Evolutionary conservation across 2,329 filamentous ascomycete species (phyloP), one percentile per base, ranked within the genome.

Genomic region (Aspergillus udagawae): DNA sequence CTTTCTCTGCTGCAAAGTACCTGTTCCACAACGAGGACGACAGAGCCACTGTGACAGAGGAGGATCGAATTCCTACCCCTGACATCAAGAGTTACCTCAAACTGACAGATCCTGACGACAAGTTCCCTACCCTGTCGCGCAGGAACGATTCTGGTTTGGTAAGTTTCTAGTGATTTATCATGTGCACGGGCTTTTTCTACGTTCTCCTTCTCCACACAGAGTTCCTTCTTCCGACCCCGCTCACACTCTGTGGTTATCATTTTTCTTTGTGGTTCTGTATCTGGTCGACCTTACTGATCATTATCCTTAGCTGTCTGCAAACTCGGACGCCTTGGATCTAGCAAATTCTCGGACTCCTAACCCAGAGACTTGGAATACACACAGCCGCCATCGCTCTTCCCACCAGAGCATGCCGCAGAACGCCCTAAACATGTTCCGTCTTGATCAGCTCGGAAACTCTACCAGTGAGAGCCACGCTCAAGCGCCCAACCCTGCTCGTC

Each of bases 11-110:
- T 12, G 85, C 91, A 27, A 87, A 89, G 55, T 96, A 95, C 69
- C 80, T 96, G 41, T 96, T 97, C 71, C 88, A 91, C 66, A 91
- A 90, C 59, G 89, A 92, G 68, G 91, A 92, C 59, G 87, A 92
- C 56, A 73, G 76, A 57, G 65, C 72, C 9, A 64, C 62, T 54
- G 57, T 68, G 55, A 80, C 79, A 55, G 77, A 82, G 44, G 70
- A 79, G 38, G 77, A 81, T 58, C 72, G 79, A 25, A 75, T 81
- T 23, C 81, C 83, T 28, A 86, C 85, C 51, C 83, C 86, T 49
- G 86, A 89, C 58, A 83, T 88, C 63, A 87, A 86, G 69, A 86
- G 82, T 62, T 89, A 87, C 72, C 80, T 90, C 61, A 83, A 87
- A 72, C 84, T 90, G 76, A 86, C 87, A 55, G 85, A 86, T 62